A percentile compares a stretch with the other conserved stretches of the same genome.
Conservation (phyloP, 148 eudicot genomes). For the Rhododendron vialii region DNA sequence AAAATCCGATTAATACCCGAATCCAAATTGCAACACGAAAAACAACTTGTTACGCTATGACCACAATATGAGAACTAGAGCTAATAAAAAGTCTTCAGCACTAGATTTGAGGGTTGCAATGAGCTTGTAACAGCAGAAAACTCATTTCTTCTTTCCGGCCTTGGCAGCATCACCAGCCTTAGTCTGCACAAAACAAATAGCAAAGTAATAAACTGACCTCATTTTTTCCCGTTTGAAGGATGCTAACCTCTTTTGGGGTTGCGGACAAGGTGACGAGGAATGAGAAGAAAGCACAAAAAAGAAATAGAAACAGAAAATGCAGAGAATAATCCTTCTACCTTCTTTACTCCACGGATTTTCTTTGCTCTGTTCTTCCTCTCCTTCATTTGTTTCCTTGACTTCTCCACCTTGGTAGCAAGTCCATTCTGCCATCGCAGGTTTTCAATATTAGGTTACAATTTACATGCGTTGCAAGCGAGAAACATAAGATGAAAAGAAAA, state of each 20-base stretch:
- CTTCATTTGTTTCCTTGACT: slow-evolving; percentile 80
- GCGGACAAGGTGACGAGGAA: neutral
- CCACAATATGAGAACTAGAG: neutral
- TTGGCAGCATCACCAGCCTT: slow-evolving; percentile 64
- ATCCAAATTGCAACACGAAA: neutral
- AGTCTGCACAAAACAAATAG: slow-evolving; percentile 13
- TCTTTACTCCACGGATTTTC: slow-evolving; percentile 91
- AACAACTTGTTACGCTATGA: neutral
- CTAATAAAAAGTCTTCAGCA: neutral
- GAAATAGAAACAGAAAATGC: neutral
- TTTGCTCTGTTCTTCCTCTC: slow-evolving; percentile 84
- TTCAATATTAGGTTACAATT: neutral
- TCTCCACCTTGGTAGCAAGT: slow-evolving; percentile 72
- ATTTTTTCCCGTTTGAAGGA: neutral
- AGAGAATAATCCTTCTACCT: slow-evolving; percentile 31
- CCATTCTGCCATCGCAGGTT: slow-evolving; percentile 46
- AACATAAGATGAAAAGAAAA: neutral
- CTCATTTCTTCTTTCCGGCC: slow-evolving; percentile 54
- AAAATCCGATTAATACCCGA: neutral
- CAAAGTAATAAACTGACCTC: neutral
- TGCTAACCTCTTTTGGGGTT: neutral
- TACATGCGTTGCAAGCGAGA: neutral
- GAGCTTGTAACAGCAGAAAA: neutral
- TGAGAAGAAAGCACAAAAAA: neutral
- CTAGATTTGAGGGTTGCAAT: neutral